phyloP scores from a whole-genome alignment of 768 basidiomycete genomes.

The Auriculariales sp. region DNA sequence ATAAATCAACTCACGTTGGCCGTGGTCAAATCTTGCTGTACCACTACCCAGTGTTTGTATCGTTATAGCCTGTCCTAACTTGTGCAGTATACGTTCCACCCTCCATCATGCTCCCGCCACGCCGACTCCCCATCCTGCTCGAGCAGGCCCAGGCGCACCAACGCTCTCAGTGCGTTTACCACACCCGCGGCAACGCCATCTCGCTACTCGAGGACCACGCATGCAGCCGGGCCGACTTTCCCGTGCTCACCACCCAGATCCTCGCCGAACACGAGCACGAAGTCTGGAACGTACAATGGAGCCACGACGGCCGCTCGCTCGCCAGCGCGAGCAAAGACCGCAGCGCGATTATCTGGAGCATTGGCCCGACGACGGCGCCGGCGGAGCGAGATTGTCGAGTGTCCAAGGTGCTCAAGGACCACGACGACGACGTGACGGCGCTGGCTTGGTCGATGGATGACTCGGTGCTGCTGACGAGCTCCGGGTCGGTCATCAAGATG shows the following conservation, averaged over 20 bases:
- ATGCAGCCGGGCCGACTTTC: slow-evolving; percentile 72
- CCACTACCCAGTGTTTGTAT: too few relatives aligned
- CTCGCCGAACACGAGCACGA: slow-evolving; percentile 81
- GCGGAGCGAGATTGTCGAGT: slow-evolving; percentile 44
- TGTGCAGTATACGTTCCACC: slow-evolving; percentile 90
- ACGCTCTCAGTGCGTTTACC: slow-evolving; percentile 70
- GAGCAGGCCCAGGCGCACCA: slow-evolving; percentile 77
- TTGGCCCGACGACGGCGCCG: slow-evolving; percentile 38
- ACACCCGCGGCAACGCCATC: slow-evolving; percentile 43
- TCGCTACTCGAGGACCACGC: slow-evolving; percentile 82
- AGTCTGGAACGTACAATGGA: slow-evolving; percentile 95
- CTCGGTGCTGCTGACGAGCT: slow-evolving; percentile 62
- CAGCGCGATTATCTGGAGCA: slow-evolving; percentile 77
- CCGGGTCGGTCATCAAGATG: slow-evolving; percentile 70
- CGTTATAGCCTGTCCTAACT: too few relatives aligned
- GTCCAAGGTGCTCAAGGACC: slow-evolving; percentile 54
- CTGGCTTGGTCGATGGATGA: slow-evolving; percentile 93
- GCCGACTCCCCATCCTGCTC: slow-evolving; percentile 72
- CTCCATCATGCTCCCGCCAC: slow-evolving; percentile 82
- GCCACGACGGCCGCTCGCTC: slow-evolving; percentile 69
- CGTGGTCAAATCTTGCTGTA: too few relatives aligned
- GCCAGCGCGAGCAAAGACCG: slow-evolving; percentile 84
- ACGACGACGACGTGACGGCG: slow-evolving; percentile 62
- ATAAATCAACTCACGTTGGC: too few relatives aligned
- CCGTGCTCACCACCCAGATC: slow-evolving; percentile 70